These are phyloP conservation scores for Vanderwaltozyma yarrowii DNA, from an alignment of 805 yeast species.

Conservation along the genomic window DNA sequence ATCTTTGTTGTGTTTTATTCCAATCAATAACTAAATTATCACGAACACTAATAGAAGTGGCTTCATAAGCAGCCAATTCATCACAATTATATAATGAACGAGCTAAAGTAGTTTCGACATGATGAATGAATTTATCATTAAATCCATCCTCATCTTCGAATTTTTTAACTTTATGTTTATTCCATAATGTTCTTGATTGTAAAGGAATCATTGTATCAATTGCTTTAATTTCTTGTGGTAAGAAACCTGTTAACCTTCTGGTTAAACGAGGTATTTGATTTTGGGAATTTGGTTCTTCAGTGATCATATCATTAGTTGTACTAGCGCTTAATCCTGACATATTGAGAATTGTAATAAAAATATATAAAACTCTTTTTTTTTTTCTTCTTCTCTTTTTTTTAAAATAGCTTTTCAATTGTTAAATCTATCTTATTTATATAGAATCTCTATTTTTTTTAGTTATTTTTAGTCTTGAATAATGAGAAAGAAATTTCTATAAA, in stretches of 20 bases:
- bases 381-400: too few relatives aligned
- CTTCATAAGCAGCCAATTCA: conserved; percentile 85
- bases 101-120: conserved; percentile 88
- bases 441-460: too few relatives aligned
- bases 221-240: conserved; percentile 79
- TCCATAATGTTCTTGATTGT: conserved; percentile 69
- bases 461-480: too few relatives aligned
- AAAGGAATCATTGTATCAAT: conserved; percentile 76
- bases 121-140: conserved; percentile 61
- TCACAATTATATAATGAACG: conserved; percentile 88
- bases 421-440: too few relatives aligned
- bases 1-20: conserved; percentile 89
- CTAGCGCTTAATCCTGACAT: conserved; percentile 2
- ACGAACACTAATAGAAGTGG: conserved; percentile 67
- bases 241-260: conserved; percentile 79
- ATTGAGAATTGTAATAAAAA: too few relatives aligned
- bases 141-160: conserved; percentile 44
- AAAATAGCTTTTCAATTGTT: too few relatives aligned
- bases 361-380: too few relatives aligned
- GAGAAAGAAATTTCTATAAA: too few relatives aligned
- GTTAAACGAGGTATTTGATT: conserved; percentile 38
- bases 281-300: conserved; percentile 26
- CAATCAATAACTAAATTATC: conserved; percentile 76
- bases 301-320: conserved; percentile 21
- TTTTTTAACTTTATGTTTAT: conserved; percentile 49